Percentiles rank a stretch among this genome's conserved stretches.
Conservation (phyloP, 495 filamentous ascomycete species). For the Trichoderma asperelloides region DNA sequence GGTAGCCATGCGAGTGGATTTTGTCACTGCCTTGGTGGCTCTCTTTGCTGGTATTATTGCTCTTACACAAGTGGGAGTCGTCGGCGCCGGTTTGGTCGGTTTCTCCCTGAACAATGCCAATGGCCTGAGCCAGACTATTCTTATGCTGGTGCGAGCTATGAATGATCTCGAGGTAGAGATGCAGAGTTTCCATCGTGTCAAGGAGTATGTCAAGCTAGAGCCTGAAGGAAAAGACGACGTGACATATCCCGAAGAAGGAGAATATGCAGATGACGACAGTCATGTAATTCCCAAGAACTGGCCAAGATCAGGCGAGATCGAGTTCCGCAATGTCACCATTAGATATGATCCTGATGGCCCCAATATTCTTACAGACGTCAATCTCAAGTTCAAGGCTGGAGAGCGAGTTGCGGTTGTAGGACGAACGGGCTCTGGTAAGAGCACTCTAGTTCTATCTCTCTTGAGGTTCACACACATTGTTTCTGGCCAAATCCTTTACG, state of each 20-base stretch:
- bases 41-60: slow-evolving; percentile 38
- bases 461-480: slow-evolving; percentile 45
- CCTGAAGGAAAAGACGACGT: slow-evolving; percentile 34
- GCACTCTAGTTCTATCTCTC: slow-evolving; percentile 45
- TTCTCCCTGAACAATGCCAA: slow-evolving; percentile 43
- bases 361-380: slow-evolving; percentile 42
- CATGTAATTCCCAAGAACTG: slow-evolving; percentile 30
- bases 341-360: slow-evolving; percentile 38
- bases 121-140: slow-evolving; percentile 37
- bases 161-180: slow-evolving; percentile 43
- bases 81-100: slow-evolving; percentile 38
- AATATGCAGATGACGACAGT: slow-evolving; percentile 20
- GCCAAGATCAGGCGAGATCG: slow-evolving; percentile 38
- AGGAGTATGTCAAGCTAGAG: slow-evolving; percentile 36
- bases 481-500: slow-evolving; percentile 40
- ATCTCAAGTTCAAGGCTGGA: slow-evolving; percentile 41
- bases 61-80: slow-evolving; percentile 28
- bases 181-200: slow-evolving; percentile 40
- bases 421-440: slow-evolving; percentile 53
- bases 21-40: slow-evolving; percentile 38
- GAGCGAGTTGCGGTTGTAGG: slow-evolving; percentile 48
- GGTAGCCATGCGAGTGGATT: slow-evolving; percentile 39
- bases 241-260: slow-evolving; percentile 14
- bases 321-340: slow-evolving; percentile 41
- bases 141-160: slow-evolving; percentile 34